phyloP scores from a whole-genome alignment of 176 grass and related monocot species.

The Microstegium vimineum region DNA sequence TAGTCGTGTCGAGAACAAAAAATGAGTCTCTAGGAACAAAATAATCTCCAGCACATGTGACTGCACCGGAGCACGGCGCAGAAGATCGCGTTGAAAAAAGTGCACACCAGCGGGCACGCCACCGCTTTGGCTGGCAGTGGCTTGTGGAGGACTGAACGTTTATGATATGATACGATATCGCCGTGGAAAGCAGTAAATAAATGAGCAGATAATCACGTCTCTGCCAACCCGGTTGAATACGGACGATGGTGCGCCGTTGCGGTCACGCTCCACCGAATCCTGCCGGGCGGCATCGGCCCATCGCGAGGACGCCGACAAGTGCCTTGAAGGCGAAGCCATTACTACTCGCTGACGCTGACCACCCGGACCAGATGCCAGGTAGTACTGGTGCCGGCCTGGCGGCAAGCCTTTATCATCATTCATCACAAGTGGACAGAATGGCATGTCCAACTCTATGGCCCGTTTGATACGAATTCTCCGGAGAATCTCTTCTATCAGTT shows the following conservation, averaged over 20 bases:
- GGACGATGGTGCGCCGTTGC: not conserved
- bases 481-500: no score
- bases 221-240: not conserved
- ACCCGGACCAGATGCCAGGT: not conserved
- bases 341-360: not conserved
- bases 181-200: conserved; percentile 6
- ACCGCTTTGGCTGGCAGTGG: not conserved
- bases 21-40: no score
- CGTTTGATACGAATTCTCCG: no score
- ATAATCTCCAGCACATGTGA: not conserved
- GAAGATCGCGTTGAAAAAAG: conserved; percentile 21
- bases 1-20: no score
- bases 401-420: not conserved
- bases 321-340: not conserved
- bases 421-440: not conserved
- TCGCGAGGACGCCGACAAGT: not conserved
- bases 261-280: not conserved
- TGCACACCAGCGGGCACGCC: not conserved
- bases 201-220: not conserved
- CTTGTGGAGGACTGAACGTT: not conserved
- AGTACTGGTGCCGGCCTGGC: not conserved
- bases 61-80: not conserved
- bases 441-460: not conserved
- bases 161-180: not conserved
- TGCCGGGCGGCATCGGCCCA: not conserved